Base-by-base conservation (phyloP, 768 basidiomycete genomes). In the Russula emetica region DNA sequence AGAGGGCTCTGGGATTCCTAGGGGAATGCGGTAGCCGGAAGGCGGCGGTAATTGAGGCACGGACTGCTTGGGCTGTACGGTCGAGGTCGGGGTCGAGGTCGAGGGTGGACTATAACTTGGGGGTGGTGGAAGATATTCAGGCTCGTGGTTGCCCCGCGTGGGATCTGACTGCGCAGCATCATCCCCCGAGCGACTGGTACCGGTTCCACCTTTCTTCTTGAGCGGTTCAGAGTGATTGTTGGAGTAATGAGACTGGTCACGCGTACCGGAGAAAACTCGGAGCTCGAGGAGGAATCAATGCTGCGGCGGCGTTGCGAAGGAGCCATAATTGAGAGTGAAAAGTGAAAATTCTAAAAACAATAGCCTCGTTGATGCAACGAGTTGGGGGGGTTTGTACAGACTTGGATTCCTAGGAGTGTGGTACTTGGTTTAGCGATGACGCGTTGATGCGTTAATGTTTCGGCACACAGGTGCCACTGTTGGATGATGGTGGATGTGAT, bases 21-120 rank as follows among this genome's bases (percentile, higher is more conserved):
- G 75, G 0, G 86, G 79, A 59, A 89, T 72, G 67, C 89, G 86
- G 70, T 79, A 84, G 14, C 90, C 90, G 1, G 88, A 88, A 2
- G 85, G 81, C 0, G 86, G 84, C n/a, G n/a, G n/a, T n/a, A n/a
- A n/a, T n/a, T 63, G 61, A 28, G 55, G 61, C 57, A 13, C 24
- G 51, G 59, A n/a, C 32, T 53, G 52, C 32, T 2, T 10, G 0
- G 3, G 30, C 30, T 11, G 16, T 36, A 5, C 36, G 28, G 18
- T 20, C 30, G 32, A 32, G 52, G 55, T 20, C 30, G 32, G 9
- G 52, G 55, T 53, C 14, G 61, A 28, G 24, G 64, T 2, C 14
- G 63, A 56, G 30, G 64, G 56, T 47, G 45, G 45, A 5, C 45
- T 56, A 62, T 68, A 68, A 40, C 59, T 44, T 7, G 64, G 59